Evolutionary conservation across 2,329 filamentous ascomycete species (phyloP), one percentile per base, ranked within the genome.

Genomic region (Dothistroma pini): DNA sequence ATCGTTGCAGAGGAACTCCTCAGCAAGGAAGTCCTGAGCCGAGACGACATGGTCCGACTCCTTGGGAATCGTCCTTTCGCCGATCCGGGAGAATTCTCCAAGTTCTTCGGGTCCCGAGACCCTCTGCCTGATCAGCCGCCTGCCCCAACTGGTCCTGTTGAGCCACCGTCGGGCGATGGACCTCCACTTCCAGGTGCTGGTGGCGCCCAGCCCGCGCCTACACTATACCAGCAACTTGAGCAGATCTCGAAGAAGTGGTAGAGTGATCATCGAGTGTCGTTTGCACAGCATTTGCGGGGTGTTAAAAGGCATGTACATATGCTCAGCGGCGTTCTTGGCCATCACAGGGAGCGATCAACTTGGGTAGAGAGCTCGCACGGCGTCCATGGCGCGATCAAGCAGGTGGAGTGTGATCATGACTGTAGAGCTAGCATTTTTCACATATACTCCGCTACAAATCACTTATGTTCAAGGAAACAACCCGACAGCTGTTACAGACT

Each of bases 1-100:
- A 80, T 97, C 44, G 86, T 99, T 5, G 95, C 95, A 0, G 93
- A 99, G 80, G 95, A 99, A 78, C 81, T 99, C 60, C 81, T 99
- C 65, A 85, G 81, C 71, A 97, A 97, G 84, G 95, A 99, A 79
- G 88, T 97, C 70, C 83, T 99, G 22, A 87, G 88, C 35, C 84
- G 95, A 60, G 95, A 99, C 71, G 95, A 99, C 76, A 89, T 97
- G 84, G 86, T 97, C 55, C 83, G 95, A 31, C 80, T 99, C 59
- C 81, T 99, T 29, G 95, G 95, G 22, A 88, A 88, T 52, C 81
- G 95, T 66, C 91, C 91, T 14, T 97, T 90, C 70, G 88, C 89
- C 47, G 93, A 97, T 70, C 83, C 85, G 62, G 88, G 90, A 70
- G 93, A 97, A 72, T 97, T 99, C 77, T 82, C 88, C 71, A 97